These are phyloP conservation scores for Eimeria acervulina DNA, from an alignment of 169 alveolate species.

Conservation along the genomic window DNA sequence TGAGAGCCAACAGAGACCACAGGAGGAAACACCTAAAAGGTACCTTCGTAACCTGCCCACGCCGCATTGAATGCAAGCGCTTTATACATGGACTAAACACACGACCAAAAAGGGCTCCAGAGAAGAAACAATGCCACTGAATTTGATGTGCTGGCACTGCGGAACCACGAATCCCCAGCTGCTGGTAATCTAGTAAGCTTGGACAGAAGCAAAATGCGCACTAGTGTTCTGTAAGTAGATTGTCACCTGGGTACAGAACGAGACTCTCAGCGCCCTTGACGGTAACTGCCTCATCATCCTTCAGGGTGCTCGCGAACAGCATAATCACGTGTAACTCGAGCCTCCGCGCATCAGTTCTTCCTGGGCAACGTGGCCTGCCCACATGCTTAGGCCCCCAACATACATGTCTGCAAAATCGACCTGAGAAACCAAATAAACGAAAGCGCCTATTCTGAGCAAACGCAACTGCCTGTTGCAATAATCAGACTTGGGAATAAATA, in stretches of 20 bases:
- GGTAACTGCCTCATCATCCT: constrained; percentile 60
- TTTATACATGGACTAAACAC: background rate
- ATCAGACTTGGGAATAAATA: background rate
- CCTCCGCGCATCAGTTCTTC: constrained; percentile 49
- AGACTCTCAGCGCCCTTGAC: constrained; percentile 77
- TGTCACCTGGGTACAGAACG: constrained; percentile 51
- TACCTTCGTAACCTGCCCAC: constrained; percentile 70
- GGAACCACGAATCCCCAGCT: background rate
- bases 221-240: background rate
- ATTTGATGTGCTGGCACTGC: background rate
- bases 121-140: background rate
- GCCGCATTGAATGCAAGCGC: background rate
- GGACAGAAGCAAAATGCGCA: background rate
- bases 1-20: constrained; percentile 45
- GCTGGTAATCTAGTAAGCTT: background rate
- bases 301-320: constrained; percentile 32
- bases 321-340: constrained; percentile 55
- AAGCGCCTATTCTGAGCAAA: background rate
- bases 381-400: constrained; percentile 77
- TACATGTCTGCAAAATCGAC: constrained; percentile 79
- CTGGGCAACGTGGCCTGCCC: constrained; percentile 73
- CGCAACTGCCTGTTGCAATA: background rate
- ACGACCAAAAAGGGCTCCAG: background rate
- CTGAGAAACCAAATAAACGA: background rate
- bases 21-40: constrained; percentile 55